Evolutionary conservation across 768 basidiomycete genomes (phyloP), one percentile per base, ranked within the genome.

Genomic region (Rubroboletus pulcherrimus): DNA sequence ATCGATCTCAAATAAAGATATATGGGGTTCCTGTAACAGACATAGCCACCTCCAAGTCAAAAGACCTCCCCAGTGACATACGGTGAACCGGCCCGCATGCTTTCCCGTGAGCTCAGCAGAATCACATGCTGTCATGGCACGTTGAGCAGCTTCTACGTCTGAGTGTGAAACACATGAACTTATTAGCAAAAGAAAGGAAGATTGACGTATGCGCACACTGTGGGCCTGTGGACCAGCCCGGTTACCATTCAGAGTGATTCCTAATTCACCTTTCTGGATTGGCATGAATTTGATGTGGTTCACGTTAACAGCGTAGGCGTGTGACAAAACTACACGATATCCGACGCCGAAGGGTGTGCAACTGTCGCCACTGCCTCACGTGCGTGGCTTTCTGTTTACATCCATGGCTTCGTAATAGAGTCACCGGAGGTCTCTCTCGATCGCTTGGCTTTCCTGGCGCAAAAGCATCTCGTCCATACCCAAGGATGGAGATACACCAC

Each of bases 211-310:
- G 17, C 39, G 19, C n/a, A 89, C 89, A n/a, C n/a, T n/a, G n/a
- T n/a, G n/a, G n/a, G n/a, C 89, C 63, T 84, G 82, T 10, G 80
- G 82, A 39, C 69, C 77, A 89, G 86, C 76, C 85, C 85, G 89
- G 67, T 88, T 85, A 11, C 87, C 85, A 61, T 89, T 89, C 43
- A 90, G 75, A 0, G 89, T 90, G 64, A 91, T 89, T n/a, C 87
- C 88, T 61, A 91, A 87, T 59, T 78, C 73, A 24, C 87, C 90
- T 10, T 78, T 74, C 66, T 89, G 87, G 1, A 57, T 68, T 4
- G 77, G 60, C 71, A 87, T 84, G 77, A 82, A 91, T 49, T 84
- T 70, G 30, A 83, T 78, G 30, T 85, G 81, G 65, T 89, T 91
- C 12, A 83, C 61, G 64, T 87, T 82, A 44, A 82, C 81, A 19